Conservation (phyloP, 2,329 filamentous ascomycete species). For the Alternaria metachromatica region DNA sequence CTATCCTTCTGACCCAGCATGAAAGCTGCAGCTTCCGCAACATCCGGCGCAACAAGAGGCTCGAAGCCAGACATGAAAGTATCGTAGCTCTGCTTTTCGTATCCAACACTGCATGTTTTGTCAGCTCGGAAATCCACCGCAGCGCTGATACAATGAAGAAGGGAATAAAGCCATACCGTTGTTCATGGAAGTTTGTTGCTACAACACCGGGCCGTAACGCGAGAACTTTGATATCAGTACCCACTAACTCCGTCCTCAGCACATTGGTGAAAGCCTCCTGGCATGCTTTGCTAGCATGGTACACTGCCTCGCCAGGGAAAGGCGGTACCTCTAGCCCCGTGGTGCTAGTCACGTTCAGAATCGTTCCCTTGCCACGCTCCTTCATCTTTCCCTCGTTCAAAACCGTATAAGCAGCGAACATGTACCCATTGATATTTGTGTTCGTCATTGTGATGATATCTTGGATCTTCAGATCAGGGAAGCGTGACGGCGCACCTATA, state of each 20-base stretch:
- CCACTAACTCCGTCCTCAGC: slow-evolving; percentile 56
- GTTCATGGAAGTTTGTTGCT: slow-evolving; percentile 57
- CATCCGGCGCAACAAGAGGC: slow-evolving; percentile 53
- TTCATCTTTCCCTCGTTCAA: slow-evolving; percentile 54
- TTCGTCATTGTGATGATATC: slow-evolving; percentile 55
- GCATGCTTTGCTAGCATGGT: slow-evolving; percentile 56
- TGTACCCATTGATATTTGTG: slow-evolving; percentile 58
- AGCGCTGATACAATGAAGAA: not conserved
- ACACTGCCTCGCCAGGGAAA: slow-evolving; percentile 58
- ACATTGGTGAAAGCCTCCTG: slow-evolving; percentile 60
- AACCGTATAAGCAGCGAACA: slow-evolving; percentile 55
- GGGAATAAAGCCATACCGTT: slow-evolving; percentile 30
- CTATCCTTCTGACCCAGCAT: slow-evolving; percentile 53
- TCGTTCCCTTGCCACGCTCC: slow-evolving; percentile 49
- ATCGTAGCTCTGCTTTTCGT: slow-evolving; percentile 52
- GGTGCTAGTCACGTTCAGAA: slow-evolving; percentile 57
- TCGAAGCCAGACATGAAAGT: slow-evolving; percentile 56
- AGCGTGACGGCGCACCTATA: slow-evolving; percentile 53
- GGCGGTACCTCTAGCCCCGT: slow-evolving; percentile 58
- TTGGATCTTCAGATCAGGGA: slow-evolving; percentile 51
- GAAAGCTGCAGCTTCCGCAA: slow-evolving; percentile 53
- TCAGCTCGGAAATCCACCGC: not conserved
- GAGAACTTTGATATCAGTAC: slow-evolving; percentile 57
- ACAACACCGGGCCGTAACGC: slow-evolving; percentile 57
- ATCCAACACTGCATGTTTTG: slow-evolving; percentile 41